phyloP scores from a whole-genome alignment of 1,139 yeast genomes.

The Hyphopichia wangnamkhiaoensis region DNA sequence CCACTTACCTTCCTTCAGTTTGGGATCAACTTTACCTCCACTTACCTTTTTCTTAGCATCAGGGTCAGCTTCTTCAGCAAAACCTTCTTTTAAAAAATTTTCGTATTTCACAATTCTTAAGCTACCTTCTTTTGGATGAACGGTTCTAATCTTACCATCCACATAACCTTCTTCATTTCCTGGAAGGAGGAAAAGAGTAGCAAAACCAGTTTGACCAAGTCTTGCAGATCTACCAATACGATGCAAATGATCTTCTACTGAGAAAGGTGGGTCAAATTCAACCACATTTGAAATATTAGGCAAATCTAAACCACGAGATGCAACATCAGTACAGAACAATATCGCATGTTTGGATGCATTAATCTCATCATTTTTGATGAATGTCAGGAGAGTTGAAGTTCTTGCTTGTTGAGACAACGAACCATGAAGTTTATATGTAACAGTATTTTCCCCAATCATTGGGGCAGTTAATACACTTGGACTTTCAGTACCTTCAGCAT shows the following conservation, averaged over 20 bases:
- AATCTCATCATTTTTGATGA: slow-evolving; percentile 40
- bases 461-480: slow-evolving; percentile 57
- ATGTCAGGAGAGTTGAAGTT: slow-evolving; percentile 70
- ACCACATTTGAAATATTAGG: slow-evolving; percentile 66
- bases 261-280: slow-evolving; percentile 71
- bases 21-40: slow-evolving; percentile 25
- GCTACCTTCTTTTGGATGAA: slow-evolving; percentile 61
- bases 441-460: slow-evolving; percentile 45
- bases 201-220: slow-evolving; percentile 66
- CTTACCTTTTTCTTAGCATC: slow-evolving; percentile 12
- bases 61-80: slow-evolving; percentile 38
- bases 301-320: slow-evolving; percentile 70
- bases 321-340: slow-evolving; percentile 81
- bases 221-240: slow-evolving; percentile 77
- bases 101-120: slow-evolving; percentile 49
- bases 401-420: slow-evolving; percentile 82
- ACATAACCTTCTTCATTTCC: slow-evolving; percentile 86
- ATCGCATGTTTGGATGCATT: slow-evolving; percentile 51
- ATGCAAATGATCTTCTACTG: slow-evolving; percentile 71
- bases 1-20: slow-evolving; percentile 58
- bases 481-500: slow-evolving; percentile 27
- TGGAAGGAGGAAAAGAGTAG: slow-evolving; percentile 77
- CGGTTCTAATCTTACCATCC: slow-evolving; percentile 46
- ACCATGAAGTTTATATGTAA: slow-evolving; percentile 85
- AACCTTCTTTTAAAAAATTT: slow-evolving; percentile 57